Evolutionary conservation across 2,329 filamentous ascomycete species (phyloP), one percentile per base, ranked within the genome.

Genomic region (Fusarium hainanense): DNA sequence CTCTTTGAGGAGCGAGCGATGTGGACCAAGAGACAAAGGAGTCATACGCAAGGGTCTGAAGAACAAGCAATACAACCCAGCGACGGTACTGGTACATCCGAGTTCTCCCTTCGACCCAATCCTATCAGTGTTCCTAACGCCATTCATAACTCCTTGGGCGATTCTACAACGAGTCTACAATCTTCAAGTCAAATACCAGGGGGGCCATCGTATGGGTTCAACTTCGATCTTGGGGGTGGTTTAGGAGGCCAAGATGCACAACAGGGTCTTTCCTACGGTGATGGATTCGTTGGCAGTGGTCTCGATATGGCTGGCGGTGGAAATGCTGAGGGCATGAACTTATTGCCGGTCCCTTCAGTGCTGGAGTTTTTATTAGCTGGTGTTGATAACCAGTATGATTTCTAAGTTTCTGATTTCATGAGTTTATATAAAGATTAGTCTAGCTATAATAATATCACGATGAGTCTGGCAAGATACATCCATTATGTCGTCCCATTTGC

Each of bases 341-440:
- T 73, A 46, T 66, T 78, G 20, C 71, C 73, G 7, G 68, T 78
- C 16, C 77, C 77, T 13, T 76, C 75, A 13, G 75, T 77, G 14
- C 52, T 79, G 28, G 77, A 79, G 40, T 72, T 77, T 21, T 63
- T 79, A 25, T 57, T 79, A n/a, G 77, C 77, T 10, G 77, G 77
- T 1, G 73, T 77, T 61, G 74, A 68, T 10, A 73, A 67, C 10
- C 69, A 75, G 37, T 75, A 75, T 30, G 73, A 75, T 28, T 73
- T 72, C 28, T 72, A 16, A 21, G 21, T 21, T 21, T 21, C 21
- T 21, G 21, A 21, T 21, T 21, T 21, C 21, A 21, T 21, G 21
- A 21, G 21, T 21, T 21, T 21, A 21, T 21, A 21, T 21, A 21
- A 21, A 21, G 21, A 21, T 21, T 21, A 21, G 21, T 21, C n/a